Conservation (phyloP, 306 rosid species). For the Prunus mira region DNA sequence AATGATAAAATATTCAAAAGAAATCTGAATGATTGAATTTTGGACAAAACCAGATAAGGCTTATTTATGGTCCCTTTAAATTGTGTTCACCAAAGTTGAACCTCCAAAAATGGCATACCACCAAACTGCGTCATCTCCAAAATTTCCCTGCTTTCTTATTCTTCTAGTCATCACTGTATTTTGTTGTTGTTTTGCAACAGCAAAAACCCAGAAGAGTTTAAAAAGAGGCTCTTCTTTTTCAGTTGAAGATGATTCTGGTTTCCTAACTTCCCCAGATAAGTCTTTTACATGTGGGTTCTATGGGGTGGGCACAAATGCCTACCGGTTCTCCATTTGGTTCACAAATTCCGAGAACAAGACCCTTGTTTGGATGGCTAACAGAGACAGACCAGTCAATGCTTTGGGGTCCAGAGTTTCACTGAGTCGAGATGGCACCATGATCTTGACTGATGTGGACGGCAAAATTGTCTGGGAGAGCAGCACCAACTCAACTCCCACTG, state of each 20-base stretch:
- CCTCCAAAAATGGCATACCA: not conserved
- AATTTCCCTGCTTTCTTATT: not conserved
- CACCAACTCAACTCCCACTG: not conserved
- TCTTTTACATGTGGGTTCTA: constrained; percentile 18
- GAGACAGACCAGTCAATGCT: constrained; percentile 16
- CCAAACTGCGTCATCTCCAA: not conserved
- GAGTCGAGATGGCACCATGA: constrained; percentile 3
- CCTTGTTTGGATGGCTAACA: constrained; percentile 25
- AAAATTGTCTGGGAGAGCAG: constrained; percentile 6
- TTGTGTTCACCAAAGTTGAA: not conserved
- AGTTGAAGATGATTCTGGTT: not conserved
- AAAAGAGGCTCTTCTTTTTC: constrained; percentile 4
- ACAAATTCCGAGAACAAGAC: constrained; percentile 5
- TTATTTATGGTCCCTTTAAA: not conserved
- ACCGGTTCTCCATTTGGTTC: constrained; percentile 25
- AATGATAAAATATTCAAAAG: too few relatives aligned
- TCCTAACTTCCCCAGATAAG: constrained; percentile 13
- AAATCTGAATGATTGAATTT: too few relatives aligned
- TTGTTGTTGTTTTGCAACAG: not conserved
- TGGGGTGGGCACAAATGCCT: constrained; percentile 18
- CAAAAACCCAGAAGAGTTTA: not conserved
- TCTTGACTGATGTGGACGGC: constrained; percentile 22
- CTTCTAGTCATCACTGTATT: not conserved
- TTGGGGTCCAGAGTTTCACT: not conserved
- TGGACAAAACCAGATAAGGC: too few relatives aligned